phyloP scores from a whole-genome alignment of 2,329 filamentous ascomycete species.

The Microcera coccophila region DNA sequence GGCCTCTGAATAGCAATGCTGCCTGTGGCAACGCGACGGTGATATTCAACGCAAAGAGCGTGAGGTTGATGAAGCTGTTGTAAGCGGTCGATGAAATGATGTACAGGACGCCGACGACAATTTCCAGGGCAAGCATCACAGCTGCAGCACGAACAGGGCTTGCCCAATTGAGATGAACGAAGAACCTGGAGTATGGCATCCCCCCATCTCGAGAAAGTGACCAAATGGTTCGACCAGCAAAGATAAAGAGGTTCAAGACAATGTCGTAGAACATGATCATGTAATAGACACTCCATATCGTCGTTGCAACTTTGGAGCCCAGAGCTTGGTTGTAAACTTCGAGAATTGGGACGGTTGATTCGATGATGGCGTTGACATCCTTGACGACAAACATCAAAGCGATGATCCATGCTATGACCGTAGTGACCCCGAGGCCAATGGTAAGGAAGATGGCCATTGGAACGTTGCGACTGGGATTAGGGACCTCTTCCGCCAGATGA shows the following conservation, averaged over 20 bases:
- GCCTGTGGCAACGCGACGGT: slow-evolving; percentile 23
- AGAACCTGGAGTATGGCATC: slow-evolving; percentile 18
- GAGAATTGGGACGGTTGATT: slow-evolving; percentile 20
- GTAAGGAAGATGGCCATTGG: slow-evolving; percentile 24
- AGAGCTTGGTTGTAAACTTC: slow-evolving; percentile 25
- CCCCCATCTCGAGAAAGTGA: slow-evolving; percentile 25
- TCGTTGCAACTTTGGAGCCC: slow-evolving; percentile 22
- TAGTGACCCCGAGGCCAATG: slow-evolving; percentile 19
- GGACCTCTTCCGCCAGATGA: slow-evolving; percentile 22
- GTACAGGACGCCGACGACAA: slow-evolving; percentile 22
- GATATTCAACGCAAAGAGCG: slow-evolving; percentile 24
- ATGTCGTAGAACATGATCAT: slow-evolving; percentile 28
- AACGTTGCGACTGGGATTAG: slow-evolving; percentile 24
- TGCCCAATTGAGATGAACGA: slow-evolving; percentile 19
- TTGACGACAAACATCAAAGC: slow-evolving; percentile 24
- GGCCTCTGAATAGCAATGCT: slow-evolving; percentile 20
- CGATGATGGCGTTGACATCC: slow-evolving; percentile 21
- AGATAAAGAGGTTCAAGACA: slow-evolving; percentile 24
- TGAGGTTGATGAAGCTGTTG: slow-evolving; percentile 23
- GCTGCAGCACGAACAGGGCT: slow-evolving; percentile 23
- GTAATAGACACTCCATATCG: slow-evolving; percentile 24
- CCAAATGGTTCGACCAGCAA: slow-evolving; percentile 24
- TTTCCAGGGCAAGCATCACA: slow-evolving; percentile 27
- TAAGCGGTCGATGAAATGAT: slow-evolving; percentile 23
- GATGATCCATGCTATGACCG: slow-evolving; percentile 23